phyloP scores from a whole-genome alignment of 139 green algal genomes.

The Micractinium conductrix region DNA sequence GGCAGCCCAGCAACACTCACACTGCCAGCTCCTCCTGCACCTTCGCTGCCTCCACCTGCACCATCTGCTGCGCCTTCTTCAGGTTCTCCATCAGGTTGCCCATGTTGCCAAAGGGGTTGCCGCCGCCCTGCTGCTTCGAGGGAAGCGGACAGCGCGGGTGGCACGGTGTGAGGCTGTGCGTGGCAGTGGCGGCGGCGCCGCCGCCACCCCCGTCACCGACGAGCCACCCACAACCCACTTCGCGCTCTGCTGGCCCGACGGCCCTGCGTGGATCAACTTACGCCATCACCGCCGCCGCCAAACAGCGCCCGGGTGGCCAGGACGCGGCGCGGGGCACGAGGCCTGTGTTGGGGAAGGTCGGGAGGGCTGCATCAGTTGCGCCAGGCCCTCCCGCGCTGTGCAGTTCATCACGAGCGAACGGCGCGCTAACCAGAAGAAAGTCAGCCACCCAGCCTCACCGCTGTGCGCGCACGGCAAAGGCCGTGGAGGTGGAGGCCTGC shows the following conservation, averaged over 20 bases:
- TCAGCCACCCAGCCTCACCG: background rate
- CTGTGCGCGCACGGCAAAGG: background rate
- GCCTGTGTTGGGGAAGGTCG: slow-evolving; percentile 2
- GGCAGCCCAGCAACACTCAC: slow-evolving; percentile 61
- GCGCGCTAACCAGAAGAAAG: too few relatives aligned
- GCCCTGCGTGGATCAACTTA: background rate
- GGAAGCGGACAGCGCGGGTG: background rate
- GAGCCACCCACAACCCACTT: background rate
- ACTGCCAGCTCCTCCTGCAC: slow-evolving; percentile 89
- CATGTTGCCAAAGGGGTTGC: slow-evolving; percentile 83
- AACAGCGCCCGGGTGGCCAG: slow-evolving; percentile 47
- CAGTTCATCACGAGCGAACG: too few relatives aligned
- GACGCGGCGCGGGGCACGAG: background rate
- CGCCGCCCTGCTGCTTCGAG: slow-evolving; percentile 31
- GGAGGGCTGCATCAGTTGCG: background rate
- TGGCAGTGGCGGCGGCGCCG: background rate
- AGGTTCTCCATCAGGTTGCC: slow-evolving; percentile 91
- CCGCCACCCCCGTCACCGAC: background rate
- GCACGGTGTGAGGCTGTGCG: background rate
- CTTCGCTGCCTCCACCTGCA: slow-evolving; percentile 91
- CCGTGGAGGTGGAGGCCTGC: background rate
- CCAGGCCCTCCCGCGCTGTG: too few relatives aligned
- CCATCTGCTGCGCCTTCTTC: slow-evolving; percentile 92
- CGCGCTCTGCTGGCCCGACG: background rate
- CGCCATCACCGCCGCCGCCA: slow-evolving; percentile 57